Evolutionary conservation across 352 stramenopile species (phyloP).

Genomic region (Globisporangium orthogonon): DNA sequence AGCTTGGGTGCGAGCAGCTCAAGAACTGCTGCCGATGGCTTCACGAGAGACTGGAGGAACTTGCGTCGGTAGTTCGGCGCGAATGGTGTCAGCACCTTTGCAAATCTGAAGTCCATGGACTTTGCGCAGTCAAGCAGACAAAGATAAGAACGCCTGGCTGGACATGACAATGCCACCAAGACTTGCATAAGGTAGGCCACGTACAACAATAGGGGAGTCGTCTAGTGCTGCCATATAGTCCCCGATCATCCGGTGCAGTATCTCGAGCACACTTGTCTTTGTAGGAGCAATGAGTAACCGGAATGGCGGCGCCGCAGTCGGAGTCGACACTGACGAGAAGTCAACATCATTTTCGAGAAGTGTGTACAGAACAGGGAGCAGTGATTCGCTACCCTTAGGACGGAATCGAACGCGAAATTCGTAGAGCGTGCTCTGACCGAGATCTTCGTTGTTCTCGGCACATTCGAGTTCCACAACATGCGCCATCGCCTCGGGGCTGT

Average conservation of each 20-base stretch:
- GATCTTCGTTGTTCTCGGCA: neutral
- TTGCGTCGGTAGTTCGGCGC: slow-evolving; percentile 16
- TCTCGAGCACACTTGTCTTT: slow-evolving; percentile 29
- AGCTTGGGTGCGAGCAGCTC: slow-evolving; percentile 16
- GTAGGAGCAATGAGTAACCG: slow-evolving; percentile 11
- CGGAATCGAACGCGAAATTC: slow-evolving; percentile 2
- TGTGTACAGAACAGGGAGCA: slow-evolving; percentile 19
- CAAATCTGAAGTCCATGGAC: slow-evolving; percentile 23
- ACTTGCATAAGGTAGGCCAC: too few relatives aligned
- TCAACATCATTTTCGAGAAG: slow-evolving; percentile 13
- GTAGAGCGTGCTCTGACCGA: neutral
- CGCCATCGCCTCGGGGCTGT: neutral
- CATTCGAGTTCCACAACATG: neutral
- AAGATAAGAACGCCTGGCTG: neutral
- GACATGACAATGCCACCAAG: too few relatives aligned
- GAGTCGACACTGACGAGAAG: slow-evolving; percentile 16
- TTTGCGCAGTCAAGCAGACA: neutral
- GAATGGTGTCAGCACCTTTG: slow-evolving; percentile 32
- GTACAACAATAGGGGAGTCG: slow-evolving; percentile 27
- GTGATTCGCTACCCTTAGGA: neutral
- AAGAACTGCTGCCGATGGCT: slow-evolving; percentile 23
- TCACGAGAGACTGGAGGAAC: slow-evolving; percentile 20
- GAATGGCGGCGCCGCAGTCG: slow-evolving; percentile 2
- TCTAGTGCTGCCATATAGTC: slow-evolving; percentile 44
- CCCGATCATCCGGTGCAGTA: slow-evolving; percentile 33